These are phyloP conservation scores for Fomitopsis betulina DNA, from an alignment of 1,284 basidiomycete genomes.

Conservation along the genomic window DNA sequence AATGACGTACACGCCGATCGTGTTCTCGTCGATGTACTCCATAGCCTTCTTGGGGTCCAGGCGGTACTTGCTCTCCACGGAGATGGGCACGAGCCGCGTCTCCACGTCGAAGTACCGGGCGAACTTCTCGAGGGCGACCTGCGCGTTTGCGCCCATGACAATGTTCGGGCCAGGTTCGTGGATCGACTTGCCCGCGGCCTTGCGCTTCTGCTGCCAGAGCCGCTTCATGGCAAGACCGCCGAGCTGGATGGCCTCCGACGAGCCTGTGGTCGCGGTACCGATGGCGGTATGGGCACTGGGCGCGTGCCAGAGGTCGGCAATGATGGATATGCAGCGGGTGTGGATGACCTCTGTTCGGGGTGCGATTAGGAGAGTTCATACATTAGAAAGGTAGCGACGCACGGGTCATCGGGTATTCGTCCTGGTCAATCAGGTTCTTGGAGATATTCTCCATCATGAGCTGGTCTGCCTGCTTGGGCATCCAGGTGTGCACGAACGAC, in stretches of 20 bases:
- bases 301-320: constrained; percentile 93
- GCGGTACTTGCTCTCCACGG: constrained; percentile 73
- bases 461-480: constrained; percentile 61
- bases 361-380: not conserved
- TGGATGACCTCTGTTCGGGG: constrained; percentile 58
- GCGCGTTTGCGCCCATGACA: constrained; percentile 37
- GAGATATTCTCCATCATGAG: constrained; percentile 82
- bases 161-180: constrained; percentile 70
- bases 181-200: constrained; percentile 81
- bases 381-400: constrained; percentile 18
- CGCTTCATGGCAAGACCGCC: constrained; percentile 95
- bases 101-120: constrained; percentile 92
- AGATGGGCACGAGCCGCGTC: constrained; percentile 75
- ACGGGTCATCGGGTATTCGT: constrained; percentile 89
- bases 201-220: constrained; percentile 87
- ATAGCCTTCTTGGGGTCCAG: constrained; percentile 84
- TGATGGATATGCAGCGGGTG: constrained; percentile 79
- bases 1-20: constrained; percentile 80
- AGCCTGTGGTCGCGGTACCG: constrained; percentile 92
- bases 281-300: constrained; percentile 70
- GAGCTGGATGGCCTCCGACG: constrained; percentile 90
- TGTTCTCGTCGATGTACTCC: constrained; percentile 91
- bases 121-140: constrained; percentile 71
- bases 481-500: constrained; percentile 61
- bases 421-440: constrained; percentile 89